Evolutionary conservation across 2,329 filamentous ascomycete genomes (phyloP), one percentile per base, ranked within the genome.

Genomic region (Paracoccidioides brasiliensis): DNA sequence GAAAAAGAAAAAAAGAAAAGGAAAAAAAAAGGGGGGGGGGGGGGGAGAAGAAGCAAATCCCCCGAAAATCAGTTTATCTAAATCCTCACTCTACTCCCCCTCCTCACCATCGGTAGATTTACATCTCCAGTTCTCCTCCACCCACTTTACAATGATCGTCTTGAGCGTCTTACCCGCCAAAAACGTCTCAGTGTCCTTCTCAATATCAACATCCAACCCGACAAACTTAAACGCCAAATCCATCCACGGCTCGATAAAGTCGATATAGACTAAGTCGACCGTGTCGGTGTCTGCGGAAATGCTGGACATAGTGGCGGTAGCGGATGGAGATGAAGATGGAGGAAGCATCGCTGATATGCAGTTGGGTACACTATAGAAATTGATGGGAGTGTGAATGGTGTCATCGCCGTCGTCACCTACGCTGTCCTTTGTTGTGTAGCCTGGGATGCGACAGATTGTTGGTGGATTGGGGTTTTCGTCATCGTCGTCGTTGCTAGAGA

Each of bases 371-470:
- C 73, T 69, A 70, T 90, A 91, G 67, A 87, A 90, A 37, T 78
- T 76, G 60, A 97, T 83, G 0, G 80, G 76, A 14, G 80, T 75
- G 68, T 96, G 93, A 1, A 94, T 69, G 0, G 91, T 95, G 66
- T 98, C 93, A 66, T 98, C 93, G 44, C 93, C 93, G 61, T 95
- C 88, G 3, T 72, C 72, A 51, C 90, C 89, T 4, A 83, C 80
- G 64, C 95, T 91, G 65, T 98, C 93, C 55, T 78, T 77, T 9
- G 93, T 98, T 0, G 88, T 96, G 73, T 97, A 97, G 1, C 93
- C 93, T 0, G 83, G 84, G 15, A 74, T 66, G 0, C 86, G 72
- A 44, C 73, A 67, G 3, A 74, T 73, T 45, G 73, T 64, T 15
- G 64, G 57, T 10, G 46, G 14, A 3, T 43, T 30, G 43, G 12